Conservation (phyloP, 2,329 filamentous ascomycete species). For the Rhinocladiella similis region DNA sequence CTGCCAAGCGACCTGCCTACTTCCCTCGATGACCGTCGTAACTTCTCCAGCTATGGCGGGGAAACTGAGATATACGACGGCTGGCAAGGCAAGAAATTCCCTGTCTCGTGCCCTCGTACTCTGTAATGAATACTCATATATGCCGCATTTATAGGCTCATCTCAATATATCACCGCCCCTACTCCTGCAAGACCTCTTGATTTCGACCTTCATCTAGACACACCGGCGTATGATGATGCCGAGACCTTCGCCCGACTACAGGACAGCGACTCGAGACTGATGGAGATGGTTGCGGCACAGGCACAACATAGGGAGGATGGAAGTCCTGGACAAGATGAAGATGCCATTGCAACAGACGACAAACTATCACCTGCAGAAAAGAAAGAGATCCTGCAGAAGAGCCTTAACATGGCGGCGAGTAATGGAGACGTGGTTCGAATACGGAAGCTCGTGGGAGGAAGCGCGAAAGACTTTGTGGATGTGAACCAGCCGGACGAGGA, state of each 20-base stretch:
- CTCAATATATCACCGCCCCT: conserved; percentile 88
- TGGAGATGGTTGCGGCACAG: conserved; percentile 95
- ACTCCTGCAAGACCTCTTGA: conserved; percentile 79
- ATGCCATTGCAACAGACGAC: conserved; percentile 72
- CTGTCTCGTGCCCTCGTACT: conserved; percentile 9
- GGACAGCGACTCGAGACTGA: conserved; percentile 83
- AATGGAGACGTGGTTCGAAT: conserved; percentile 90
- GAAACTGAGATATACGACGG: conserved; percentile 99
- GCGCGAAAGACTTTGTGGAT: conserved; percentile 74
- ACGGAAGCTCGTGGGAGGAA: conserved; percentile 70
- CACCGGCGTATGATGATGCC: conserved; percentile 71
- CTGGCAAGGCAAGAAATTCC: conserved; percentile 76
- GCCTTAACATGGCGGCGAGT: conserved; percentile 90
- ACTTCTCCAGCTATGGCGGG: conserved; percentile 63
- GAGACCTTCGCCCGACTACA: conserved; percentile 56
- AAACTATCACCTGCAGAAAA: conserved; percentile 77
- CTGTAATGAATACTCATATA: conserved; percentile 9
- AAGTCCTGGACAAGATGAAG: conserved; percentile 73
- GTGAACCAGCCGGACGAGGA: conserved; percentile 89
- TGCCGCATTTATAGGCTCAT: conserved; percentile 67
- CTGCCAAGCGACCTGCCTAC: conserved; percentile 86
- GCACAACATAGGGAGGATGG: conserved; percentile 69
- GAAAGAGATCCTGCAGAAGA: conserved; percentile 76
- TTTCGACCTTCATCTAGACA: conserved; percentile 83
- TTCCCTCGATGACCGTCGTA: conserved; percentile 83